Percentiles rank a stretch among this genome's conserved stretches.
Evolutionary conservation across 169 alveolate genomes (phyloP).

Genomic region (Eimeria brunetti): DNA sequence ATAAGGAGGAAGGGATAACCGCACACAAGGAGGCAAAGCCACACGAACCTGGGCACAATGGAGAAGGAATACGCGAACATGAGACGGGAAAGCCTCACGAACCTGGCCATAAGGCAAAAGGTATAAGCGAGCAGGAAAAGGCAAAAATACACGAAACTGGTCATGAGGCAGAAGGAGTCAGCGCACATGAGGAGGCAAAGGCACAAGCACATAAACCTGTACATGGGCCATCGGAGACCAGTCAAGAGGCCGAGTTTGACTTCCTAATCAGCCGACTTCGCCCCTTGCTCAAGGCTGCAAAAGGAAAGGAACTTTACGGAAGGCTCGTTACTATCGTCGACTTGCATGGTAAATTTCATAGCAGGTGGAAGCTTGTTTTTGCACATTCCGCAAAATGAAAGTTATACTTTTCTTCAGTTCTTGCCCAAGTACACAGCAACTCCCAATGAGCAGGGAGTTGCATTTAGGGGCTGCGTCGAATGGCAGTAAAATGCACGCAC

Average conservation of each 20-base stretch:
- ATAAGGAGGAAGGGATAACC: background rate
- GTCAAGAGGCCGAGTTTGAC: background rate
- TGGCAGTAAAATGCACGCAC: background rate
- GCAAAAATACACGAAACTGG: background rate
- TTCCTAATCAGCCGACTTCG: slow-evolving; percentile 23
- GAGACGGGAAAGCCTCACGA: background rate
- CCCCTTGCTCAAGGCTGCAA: slow-evolving; percentile 29
- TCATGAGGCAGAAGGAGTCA: background rate
- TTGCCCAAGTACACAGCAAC: background rate
- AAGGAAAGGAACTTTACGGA: slow-evolving; percentile 28
- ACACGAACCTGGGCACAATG: background rate
- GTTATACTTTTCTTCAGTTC: background rate
- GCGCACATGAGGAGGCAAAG: slow-evolving; percentile 1
- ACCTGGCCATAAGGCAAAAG: background rate
- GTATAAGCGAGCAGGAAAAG: background rate
- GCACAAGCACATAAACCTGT: background rate
- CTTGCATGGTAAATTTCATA: slow-evolving; percentile 12
- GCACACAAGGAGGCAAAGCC: background rate
- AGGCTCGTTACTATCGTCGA: slow-evolving; percentile 18
- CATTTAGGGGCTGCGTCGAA: background rate
- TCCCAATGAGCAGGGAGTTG: background rate
- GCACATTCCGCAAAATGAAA: background rate
- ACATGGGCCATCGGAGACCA: background rate
- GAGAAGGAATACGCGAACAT: background rate
- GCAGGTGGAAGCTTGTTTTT: background rate